phyloP scores from a whole-genome alignment of 805 yeast species.

The Candida vaughaniae region DNA sequence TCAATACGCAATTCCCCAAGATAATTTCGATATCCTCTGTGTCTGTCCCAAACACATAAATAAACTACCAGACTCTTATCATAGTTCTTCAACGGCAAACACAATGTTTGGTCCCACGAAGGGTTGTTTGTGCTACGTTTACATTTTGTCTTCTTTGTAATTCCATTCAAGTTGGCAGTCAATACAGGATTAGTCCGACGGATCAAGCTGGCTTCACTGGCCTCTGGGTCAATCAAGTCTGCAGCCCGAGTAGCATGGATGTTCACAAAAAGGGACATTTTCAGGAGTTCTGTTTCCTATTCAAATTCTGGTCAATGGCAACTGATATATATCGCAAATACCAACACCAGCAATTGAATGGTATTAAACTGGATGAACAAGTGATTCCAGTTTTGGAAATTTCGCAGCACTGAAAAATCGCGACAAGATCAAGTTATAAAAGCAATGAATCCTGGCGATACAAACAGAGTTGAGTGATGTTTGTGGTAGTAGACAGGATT shows the following conservation, averaged over 20 bases:
- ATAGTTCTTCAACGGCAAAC: slow-evolving; percentile 27
- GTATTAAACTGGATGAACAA: too few relatives aligned
- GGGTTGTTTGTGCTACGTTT: slow-evolving; percentile 37
- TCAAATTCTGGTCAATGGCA: too few relatives aligned
- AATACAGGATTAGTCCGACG: slow-evolving; percentile 30
- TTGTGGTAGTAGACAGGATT: too few relatives aligned
- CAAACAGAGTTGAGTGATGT: too few relatives aligned
- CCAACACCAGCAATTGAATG: too few relatives aligned
- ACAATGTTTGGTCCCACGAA: slow-evolving; percentile 37
- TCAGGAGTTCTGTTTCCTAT: too few relatives aligned
- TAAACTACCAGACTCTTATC: slow-evolving; percentile 30
- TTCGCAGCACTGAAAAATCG: too few relatives aligned
- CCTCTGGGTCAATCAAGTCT: slow-evolving; percentile 25
- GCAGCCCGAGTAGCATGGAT: slow-evolving; percentile 41
- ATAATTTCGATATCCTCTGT: slow-evolving; percentile 34
- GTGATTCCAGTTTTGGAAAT: too few relatives aligned
- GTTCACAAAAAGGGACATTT: slow-evolving; percentile 18
- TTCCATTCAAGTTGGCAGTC: slow-evolving; percentile 31
- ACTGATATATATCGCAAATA: too few relatives aligned
- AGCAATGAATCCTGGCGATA: too few relatives aligned
- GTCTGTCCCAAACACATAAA: slow-evolving; percentile 42
- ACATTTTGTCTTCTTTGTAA: slow-evolving; percentile 27
- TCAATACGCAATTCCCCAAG: slow-evolving; percentile 39
- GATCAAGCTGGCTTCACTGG: slow-evolving; percentile 3
- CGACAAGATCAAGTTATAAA: too few relatives aligned